Conservation (phyloP, 345 rosid genomes). For the Sapria himalayana region DNA sequence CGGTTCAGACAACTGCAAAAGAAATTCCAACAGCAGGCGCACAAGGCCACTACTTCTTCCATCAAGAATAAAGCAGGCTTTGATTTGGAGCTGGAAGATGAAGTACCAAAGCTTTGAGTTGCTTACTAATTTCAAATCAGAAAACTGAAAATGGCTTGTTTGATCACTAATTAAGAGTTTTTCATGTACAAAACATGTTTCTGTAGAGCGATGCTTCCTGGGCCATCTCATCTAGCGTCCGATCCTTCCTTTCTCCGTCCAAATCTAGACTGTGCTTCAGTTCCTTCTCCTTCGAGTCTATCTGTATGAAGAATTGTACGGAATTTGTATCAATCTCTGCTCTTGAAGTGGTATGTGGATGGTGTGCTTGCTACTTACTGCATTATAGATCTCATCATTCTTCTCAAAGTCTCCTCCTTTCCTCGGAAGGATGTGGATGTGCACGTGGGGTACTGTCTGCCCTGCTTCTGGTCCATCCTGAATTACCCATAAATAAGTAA, state of each 20-base stretch:
- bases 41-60: constrained; percentile 28
- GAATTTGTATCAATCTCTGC: not conserved
- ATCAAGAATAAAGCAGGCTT: constrained; percentile 38
- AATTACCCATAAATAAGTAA: constrained; percentile 1
- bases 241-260: constrained; percentile 57
- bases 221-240: constrained; percentile 54
- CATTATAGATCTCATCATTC: constrained; percentile 81
- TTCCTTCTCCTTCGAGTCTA: constrained; percentile 58
- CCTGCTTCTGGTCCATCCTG: constrained; percentile 95
- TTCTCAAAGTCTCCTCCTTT: constrained; percentile 69
- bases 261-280: constrained; percentile 53
- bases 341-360: not conserved
- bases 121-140: too few relatives aligned
- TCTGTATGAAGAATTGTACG: constrained; percentile 13
- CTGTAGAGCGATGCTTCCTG: constrained; percentile 53
- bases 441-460: constrained; percentile 86
- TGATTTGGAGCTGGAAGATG: constrained; percentile 56
- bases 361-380: constrained; percentile 22
- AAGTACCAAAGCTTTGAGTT: constrained; percentile 8
- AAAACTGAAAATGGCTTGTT: too few relatives aligned
- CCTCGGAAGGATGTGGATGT: constrained; percentile 71
- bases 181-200: too few relatives aligned
- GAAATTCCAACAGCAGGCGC: constrained; percentile 29
- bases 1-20: constrained; percentile 52
- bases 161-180: too few relatives aligned